These are phyloP conservation scores for Daldinia childiae DNA, from an alignment of 495 filamentous ascomycete genomes.

Conservation along the genomic window DNA sequence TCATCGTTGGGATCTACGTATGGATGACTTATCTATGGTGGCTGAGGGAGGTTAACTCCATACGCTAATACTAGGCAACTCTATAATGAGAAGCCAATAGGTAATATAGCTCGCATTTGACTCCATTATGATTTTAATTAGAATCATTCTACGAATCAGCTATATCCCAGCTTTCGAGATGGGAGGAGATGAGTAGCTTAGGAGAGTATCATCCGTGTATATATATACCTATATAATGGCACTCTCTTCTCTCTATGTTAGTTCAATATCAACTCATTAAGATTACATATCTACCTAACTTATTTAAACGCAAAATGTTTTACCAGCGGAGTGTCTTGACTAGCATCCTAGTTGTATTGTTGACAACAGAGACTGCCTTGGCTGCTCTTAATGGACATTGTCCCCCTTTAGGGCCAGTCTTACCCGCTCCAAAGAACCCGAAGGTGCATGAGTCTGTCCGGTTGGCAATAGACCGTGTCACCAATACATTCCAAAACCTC, in stretches of 20 bases:
- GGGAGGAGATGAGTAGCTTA: background rate
- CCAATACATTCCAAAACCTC: constrained; percentile 26
- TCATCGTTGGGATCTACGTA: constrained; percentile 5
- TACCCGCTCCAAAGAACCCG: constrained; percentile 44
- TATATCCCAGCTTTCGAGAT: background rate
- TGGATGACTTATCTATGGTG: background rate
- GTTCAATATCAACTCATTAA: background rate
- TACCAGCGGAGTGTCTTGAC: background rate
- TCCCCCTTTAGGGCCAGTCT: constrained; percentile 49
- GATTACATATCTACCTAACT: background rate
- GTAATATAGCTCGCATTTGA: constrained; percentile 17
- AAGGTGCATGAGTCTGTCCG: constrained; percentile 32
- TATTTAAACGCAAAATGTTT: constrained; percentile 17
- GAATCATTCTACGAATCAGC: background rate
- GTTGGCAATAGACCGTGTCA: constrained; percentile 20
- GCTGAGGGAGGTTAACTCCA: constrained; percentile 5
- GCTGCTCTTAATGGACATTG: constrained; percentile 48
- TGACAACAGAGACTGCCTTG: constrained; percentile 20
- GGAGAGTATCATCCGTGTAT: background rate
- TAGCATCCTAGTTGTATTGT: background rate
- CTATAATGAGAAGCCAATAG: background rate
- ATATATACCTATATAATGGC: constrained; percentile 11
- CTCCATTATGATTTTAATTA: constrained; percentile 7
- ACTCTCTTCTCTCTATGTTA: background rate
- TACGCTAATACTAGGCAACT: background rate